Conservation (phyloP, 2,329 filamentous ascomycete species). For the Pestalotiopsis sp. region DNA sequence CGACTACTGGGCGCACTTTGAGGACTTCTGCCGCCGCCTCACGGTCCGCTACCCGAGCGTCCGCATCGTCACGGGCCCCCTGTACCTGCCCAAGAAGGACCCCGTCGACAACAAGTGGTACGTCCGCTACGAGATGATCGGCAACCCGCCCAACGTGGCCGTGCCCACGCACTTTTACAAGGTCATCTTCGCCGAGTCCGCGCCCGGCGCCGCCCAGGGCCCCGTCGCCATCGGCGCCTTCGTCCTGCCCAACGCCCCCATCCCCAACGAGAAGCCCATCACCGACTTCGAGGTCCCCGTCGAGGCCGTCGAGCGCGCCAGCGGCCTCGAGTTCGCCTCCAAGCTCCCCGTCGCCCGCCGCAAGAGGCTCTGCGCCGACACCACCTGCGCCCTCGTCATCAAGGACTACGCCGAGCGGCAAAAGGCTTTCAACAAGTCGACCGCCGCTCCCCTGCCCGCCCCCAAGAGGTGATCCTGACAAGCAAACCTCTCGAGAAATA, state of each 20-base stretch:
- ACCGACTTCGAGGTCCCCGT: slow-evolving; percentile 93
- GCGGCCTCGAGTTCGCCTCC: slow-evolving; percentile 85
- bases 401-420: slow-evolving; percentile 73
- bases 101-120: slow-evolving; percentile 89
- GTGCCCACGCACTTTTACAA: slow-evolving; percentile 99
- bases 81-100: slow-evolving; percentile 88
- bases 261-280: slow-evolving; percentile 85
- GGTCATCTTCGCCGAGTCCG: slow-evolving; percentile 94
- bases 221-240: slow-evolving; percentile 92
- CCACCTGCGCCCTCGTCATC: slow-evolving; percentile 81
- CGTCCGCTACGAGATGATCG: slow-evolving; percentile 94
- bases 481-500: too few species aligned
- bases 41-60: slow-evolving; percentile 83
- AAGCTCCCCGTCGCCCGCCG: slow-evolving; percentile 75
- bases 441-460: slow-evolving; percentile 14
- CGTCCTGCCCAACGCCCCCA: slow-evolving; percentile 88
- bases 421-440: slow-evolving; percentile 56
- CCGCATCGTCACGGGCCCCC: slow-evolving; percentile 86
- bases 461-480: slow-evolving; percentile 11
- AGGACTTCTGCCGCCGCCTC: slow-evolving; percentile 91
- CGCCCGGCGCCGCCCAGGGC: slow-evolving; percentile 55
- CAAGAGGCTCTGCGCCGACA: slow-evolving; percentile 82
- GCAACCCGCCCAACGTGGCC: slow-evolving; percentile 87
- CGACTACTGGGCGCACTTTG: slow-evolving; percentile 99
- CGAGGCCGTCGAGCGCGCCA: slow-evolving; percentile 89